Conservation (phyloP, 1,284 basidiomycete genomes). For the Cerioporus squamosus region DNA sequence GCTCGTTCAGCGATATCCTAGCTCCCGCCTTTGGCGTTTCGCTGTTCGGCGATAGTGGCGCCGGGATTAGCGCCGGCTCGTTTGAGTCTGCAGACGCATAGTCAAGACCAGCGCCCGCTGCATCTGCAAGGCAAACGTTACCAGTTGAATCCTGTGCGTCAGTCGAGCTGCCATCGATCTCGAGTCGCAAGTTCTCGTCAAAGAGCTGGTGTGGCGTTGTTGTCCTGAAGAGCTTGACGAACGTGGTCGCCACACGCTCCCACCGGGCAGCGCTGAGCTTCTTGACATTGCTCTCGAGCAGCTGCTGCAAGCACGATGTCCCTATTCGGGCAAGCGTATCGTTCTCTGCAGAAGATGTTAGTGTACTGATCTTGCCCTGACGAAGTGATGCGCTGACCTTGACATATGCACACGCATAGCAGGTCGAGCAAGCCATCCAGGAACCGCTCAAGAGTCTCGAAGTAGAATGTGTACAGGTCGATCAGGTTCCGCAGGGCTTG, state of each 20-base stretch:
- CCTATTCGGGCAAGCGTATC: constrained; percentile 98
- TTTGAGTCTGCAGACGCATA: constrained; percentile 52
- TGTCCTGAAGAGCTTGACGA: constrained; percentile 94
- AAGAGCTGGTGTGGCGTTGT: constrained; percentile 98
- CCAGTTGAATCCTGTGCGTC: constrained; percentile 63
- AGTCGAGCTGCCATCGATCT: constrained; percentile 67
- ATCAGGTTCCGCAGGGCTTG: constrained; percentile 96
- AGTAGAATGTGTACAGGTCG: constrained; percentile 96
- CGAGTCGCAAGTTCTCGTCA: constrained; percentile 84
- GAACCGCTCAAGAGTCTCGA: constrained; percentile 89
- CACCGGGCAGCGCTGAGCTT: constrained; percentile 88
- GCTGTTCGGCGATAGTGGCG: constrained; percentile 71
- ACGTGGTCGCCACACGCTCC: constrained; percentile 93
- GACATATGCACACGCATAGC: constrained; percentile 97
- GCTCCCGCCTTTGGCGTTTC: constrained; percentile 53
- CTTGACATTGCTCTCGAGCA: constrained; percentile 92
- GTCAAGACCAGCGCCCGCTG: constrained; percentile 17
- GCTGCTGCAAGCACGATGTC: constrained; percentile 96
- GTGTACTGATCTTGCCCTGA: background rate
- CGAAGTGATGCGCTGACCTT: constrained; percentile 63
- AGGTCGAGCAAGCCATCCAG: constrained; percentile 93
- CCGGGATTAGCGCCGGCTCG: constrained; percentile 76
- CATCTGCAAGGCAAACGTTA: constrained; percentile 26
- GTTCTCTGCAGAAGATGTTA: constrained; percentile 68
- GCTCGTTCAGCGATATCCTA: constrained; percentile 65